Evolutionary conservation across 495 filamentous ascomycete genomes (phyloP).

Genomic region (Parathielavia appendiculata): DNA sequence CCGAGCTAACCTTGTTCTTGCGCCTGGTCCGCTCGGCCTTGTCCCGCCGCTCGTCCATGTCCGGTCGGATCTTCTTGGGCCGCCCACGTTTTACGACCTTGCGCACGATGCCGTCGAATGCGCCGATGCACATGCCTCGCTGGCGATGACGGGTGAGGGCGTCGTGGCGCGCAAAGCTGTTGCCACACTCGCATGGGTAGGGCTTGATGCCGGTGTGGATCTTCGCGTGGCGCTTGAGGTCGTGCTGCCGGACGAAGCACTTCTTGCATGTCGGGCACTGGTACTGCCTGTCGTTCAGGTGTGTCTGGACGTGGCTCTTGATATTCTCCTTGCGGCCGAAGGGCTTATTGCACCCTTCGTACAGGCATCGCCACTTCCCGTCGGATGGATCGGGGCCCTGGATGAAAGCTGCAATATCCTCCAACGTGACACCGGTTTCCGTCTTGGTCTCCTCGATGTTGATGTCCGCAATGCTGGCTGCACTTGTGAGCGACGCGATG

Average conservation of each 20-base stretch:
- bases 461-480: slow-evolving; percentile 51
- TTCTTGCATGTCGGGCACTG: slow-evolving; percentile 84
- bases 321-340: slow-evolving; percentile 97
- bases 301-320: slow-evolving; percentile 94
- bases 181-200: slow-evolving; percentile 84
- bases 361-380: slow-evolving; percentile 84
- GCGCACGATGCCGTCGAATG: slow-evolving; percentile 75
- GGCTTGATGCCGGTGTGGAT: slow-evolving; percentile 93
- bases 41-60: slow-evolving; percentile 58
- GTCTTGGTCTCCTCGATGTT: slow-evolving; percentile 54
- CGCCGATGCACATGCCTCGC: slow-evolving; percentile 89
- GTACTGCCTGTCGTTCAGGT: slow-evolving; percentile 91
- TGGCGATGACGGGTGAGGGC: slow-evolving; percentile 91
- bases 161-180: slow-evolving; percentile 87
- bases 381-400: slow-evolving; percentile 65
- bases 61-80: slow-evolving; percentile 44
- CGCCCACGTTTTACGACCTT: slow-evolving; percentile 49
- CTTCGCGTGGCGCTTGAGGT: slow-evolving; percentile 93
- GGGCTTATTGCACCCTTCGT: slow-evolving; percentile 69
- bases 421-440: slow-evolving; percentile 72
- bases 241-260: slow-evolving; percentile 93
- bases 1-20: slow-evolving; percentile 48
- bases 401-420: slow-evolving; percentile 84
- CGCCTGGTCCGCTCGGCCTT: slow-evolving; percentile 54
- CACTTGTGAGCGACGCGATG: slow-evolving; percentile 43